Base-by-base conservation (phyloP, 768 basidiomycete species). In the Tylopilus intermedius region DNA sequence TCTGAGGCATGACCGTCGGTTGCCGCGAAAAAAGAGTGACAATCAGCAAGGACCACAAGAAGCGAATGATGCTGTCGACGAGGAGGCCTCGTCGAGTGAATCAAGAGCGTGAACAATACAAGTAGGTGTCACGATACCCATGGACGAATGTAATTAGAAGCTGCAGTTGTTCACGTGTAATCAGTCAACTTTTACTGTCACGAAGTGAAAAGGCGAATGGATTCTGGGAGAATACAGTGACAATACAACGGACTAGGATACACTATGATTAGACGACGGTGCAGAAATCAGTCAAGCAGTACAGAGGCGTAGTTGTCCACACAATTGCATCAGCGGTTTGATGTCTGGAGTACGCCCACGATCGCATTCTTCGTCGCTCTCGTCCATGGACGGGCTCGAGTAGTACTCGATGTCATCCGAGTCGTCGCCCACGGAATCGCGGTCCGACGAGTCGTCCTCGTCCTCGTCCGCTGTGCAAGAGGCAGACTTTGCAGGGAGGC, bases 281-380 rank as follows among this genome's bases (percentile, higher is more conserved):
- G 15, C 11, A 7, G 30, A 30, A 30, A 5, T 15, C 15, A 10
- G 38, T 56, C 50, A 58, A 21, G 56, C 41, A 3, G 52, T 54
- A 39, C 55, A 57, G 27, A 57, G 53, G 48, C 62, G 58, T 52
- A 62, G 58, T 58, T 64, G 64, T 49, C 49, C 58, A 59, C 67
- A 56, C 51, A 54, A 51, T 51, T 60, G 73, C 61, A 62, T 70
- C 29, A 80, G 56, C 7, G 73, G 73, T 33, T 73, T 75, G 39
- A 71, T 66, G 51, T 65, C 71, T 46, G 70, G 68, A 21, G 72
- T 67, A 55, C 79, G 70, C 18, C 75, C 74, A 49, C 77, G 73
- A 48, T 62, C 56, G 44, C 63, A 66, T 6, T 71, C 65, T 41
- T 74, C 76, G 57, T 74, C 73, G 44, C 65, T 65, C 49, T 74